A percentile compares a stretch with the other conserved stretches of the same genome.
Evolutionary conservation across 352 stramenopile genomes (phyloP).

Genomic region (Pythium utonaiense): DNA sequence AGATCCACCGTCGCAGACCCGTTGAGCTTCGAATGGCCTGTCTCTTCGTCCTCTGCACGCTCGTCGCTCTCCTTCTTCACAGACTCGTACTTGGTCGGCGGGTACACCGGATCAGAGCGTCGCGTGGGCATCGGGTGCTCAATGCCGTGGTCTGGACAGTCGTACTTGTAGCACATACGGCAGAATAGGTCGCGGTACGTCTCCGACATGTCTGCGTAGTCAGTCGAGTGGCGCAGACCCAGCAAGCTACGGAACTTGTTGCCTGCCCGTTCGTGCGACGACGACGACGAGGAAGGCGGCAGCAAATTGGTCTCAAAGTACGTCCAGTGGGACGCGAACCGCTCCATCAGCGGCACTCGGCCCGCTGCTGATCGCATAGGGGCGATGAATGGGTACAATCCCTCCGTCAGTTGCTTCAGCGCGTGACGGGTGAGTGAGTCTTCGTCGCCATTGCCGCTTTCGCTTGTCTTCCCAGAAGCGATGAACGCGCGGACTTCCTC

Average conservation of each 20-base stretch:
- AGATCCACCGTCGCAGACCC: background rate
- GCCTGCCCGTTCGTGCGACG: conserved; percentile 2
- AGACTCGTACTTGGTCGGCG: conserved; percentile 38
- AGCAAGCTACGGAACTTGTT: conserved; percentile 29
- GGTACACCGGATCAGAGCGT: conserved; percentile 63
- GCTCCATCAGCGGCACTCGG: conserved; percentile 29
- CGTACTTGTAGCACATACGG: conserved; percentile 90
- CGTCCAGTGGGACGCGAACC: conserved; percentile 43
- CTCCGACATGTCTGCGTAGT: conserved; percentile 77
- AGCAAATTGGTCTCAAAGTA: conserved; percentile 71
- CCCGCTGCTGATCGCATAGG: background rate
- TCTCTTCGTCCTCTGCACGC: background rate
- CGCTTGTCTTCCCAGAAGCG: no score
- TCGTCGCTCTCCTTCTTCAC: conserved; percentile 6
- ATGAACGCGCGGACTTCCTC: conserved; percentile 25
- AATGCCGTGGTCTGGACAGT: conserved; percentile 90
- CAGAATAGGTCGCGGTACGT: conserved; percentile 92
- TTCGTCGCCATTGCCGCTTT: background rate
- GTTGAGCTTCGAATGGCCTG: background rate
- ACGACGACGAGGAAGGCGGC: background rate
- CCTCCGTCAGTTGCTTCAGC: conserved; percentile 32
- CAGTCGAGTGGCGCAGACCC: conserved; percentile 43
- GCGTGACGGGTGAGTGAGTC: conserved; percentile 23
- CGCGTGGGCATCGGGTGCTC: conserved; percentile 59
- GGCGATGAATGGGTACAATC: conserved; percentile 18